Evolutionary conservation across 257 asterid species (phyloP).

Genomic region (Scutellaria galericulata): DNA sequence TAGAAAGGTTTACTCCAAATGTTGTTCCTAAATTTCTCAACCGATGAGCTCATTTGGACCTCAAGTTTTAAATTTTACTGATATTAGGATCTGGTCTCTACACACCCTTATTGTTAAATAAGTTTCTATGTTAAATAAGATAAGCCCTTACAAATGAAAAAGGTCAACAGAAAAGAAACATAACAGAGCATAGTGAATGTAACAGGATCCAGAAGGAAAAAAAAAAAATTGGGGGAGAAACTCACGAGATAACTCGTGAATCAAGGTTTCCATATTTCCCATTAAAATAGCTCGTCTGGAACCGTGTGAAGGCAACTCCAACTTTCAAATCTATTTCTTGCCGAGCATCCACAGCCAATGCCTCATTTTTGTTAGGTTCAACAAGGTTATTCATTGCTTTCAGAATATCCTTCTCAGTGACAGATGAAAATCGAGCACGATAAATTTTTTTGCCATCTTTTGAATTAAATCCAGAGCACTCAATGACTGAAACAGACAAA

Average conservation of each 20-base stretch:
- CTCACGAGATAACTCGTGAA: conserved; percentile 92
- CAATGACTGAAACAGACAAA: conserved; percentile 65
- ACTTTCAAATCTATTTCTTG: conserved; percentile 98
- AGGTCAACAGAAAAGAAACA: neutral
- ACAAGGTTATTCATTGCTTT: conserved; percentile 81
- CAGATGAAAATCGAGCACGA: conserved; percentile 94
- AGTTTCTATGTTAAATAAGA: conserved; percentile 13
- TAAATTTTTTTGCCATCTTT: conserved; percentile 64
- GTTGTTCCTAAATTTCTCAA: conserved; percentile 11
- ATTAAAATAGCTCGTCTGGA: conserved; percentile 87
- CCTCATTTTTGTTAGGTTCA: conserved; percentile 83
- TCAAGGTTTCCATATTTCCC: conserved; percentile 98
- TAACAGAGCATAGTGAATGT: conserved; percentile 12
- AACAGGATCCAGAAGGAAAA: conserved; percentile 2
- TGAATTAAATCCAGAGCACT: conserved; percentile 70
- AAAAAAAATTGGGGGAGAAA: conserved; percentile 38
- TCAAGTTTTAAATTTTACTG: conserved; percentile 10
- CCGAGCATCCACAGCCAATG: conserved; percentile 93
- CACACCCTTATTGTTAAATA: conserved; percentile 7
- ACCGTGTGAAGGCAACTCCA: conserved; percentile 94
- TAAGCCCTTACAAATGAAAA: conserved; percentile 21
- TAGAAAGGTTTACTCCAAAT: conserved; percentile 5
- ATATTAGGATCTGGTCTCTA: conserved; percentile 7
- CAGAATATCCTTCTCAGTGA: conserved; percentile 80
- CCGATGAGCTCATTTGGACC: conserved; percentile 25